These are phyloP conservation scores for Cytospora mali DNA, from an alignment of 2,329 filamentous ascomycete genomes.

Conservation along the genomic window DNA sequence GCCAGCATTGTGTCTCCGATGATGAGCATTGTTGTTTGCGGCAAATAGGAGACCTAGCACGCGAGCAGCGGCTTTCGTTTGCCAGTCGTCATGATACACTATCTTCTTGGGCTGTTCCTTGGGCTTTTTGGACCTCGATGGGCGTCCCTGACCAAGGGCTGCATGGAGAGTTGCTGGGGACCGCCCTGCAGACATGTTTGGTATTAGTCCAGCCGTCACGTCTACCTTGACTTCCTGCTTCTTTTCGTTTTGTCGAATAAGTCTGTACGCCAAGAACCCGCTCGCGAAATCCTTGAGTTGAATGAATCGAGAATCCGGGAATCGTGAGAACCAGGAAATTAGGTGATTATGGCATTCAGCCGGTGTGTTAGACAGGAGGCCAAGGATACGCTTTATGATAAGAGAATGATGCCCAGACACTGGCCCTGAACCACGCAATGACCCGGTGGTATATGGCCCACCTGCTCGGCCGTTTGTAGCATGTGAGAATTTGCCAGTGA, in stretches of 20 bases:
- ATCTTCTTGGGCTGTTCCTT: conserved; percentile 59
- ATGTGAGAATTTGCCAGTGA: conserved; percentile 45
- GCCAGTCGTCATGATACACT: conserved; percentile 83
- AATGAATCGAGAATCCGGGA: conserved; percentile 68
- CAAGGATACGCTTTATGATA: conserved; percentile 82
- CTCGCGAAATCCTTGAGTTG: conserved; percentile 75
- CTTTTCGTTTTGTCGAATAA: conserved; percentile 71
- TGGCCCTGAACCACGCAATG: conserved; percentile 43
- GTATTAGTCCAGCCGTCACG: conserved; percentile 68
- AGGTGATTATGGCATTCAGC: conserved; percentile 76
- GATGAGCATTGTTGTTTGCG: conserved; percentile 66
- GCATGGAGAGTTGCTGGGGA: conserved; percentile 74
- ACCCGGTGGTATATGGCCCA: conserved; percentile 13
- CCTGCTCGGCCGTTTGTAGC: conserved; percentile 30
- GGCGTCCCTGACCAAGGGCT: conserved; percentile 62
- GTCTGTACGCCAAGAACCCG: conserved; percentile 78
- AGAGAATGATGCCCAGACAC: conserved; percentile 73
- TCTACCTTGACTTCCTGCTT: conserved; percentile 63
- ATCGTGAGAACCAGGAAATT: conserved; percentile 76
- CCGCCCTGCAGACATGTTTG: conserved; percentile 68
- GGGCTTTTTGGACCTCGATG: conserved; percentile 50
- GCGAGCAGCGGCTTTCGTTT: conserved; percentile 77
- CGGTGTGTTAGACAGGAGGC: conserved; percentile 75
- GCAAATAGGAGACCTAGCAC: conserved; percentile 81
- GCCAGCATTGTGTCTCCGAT: conserved; percentile 39